Conservation (phyloP, 129 eudicot genomes). For the Chrysanthemum seticuspe region DNA sequence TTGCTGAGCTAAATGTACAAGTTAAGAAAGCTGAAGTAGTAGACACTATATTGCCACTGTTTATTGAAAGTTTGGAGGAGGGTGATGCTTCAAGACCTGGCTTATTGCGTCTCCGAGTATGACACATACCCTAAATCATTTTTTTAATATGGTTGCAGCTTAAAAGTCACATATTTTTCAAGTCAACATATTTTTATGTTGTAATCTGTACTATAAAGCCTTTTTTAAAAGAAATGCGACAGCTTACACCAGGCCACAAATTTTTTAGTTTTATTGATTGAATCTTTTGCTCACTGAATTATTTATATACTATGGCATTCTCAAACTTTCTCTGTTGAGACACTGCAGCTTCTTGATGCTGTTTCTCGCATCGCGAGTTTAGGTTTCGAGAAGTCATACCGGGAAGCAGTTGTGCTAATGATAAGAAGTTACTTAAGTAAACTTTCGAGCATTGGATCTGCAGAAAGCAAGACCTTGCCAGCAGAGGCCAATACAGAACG, state of each 20-base stretch:
- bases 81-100: constrained; percentile 98
- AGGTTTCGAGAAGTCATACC: constrained; percentile 97
- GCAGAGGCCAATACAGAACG: constrained; percentile 97
- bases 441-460: constrained; percentile 83
- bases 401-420: constrained; percentile 95
- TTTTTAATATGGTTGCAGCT: constrained; percentile 12
- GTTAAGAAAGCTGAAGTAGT: constrained; percentile 86
- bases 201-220: not conserved
- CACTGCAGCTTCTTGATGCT: constrained; percentile 99
- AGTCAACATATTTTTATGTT: constrained; percentile 10
- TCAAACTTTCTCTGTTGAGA: constrained; percentile 54
- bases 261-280: constrained; percentile 9
- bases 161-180: not conserved
- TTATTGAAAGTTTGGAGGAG: constrained; percentile 94
- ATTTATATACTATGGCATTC: constrained; percentile 30
- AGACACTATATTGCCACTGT: constrained; percentile 77
- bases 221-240: constrained; percentile 5
- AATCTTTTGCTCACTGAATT: constrained; percentile 11
- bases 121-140: constrained; percentile 27
- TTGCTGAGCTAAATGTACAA: constrained; percentile 75
- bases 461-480: constrained; percentile 91
- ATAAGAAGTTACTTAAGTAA: constrained; percentile 87
- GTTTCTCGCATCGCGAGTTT: constrained; percentile 98
- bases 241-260: not conserved
- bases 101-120: constrained; percentile 84